Evolutionary conservation across 2,329 filamentous ascomycete genomes (phyloP), one percentile per base, ranked within the genome.

Genomic region (Torrubiella hemipterigena): DNA sequence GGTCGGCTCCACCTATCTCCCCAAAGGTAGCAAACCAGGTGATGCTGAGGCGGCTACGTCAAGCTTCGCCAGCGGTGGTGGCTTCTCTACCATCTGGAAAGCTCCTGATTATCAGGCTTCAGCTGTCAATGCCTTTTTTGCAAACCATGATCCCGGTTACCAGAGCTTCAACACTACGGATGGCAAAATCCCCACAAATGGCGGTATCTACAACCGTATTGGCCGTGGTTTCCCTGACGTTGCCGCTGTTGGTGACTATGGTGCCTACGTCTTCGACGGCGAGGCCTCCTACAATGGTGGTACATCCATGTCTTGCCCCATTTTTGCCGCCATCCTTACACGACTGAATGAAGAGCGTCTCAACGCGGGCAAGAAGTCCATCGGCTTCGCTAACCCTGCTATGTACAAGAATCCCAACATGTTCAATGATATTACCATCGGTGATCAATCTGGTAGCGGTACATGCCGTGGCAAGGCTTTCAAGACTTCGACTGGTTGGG

Each of bases 1-100:
- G 5, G 64, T 69, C 4, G 66, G 66, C 22, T 64, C 64, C 10
- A 69, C 66, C 0, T 53, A 63, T 43, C 51, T 69, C 19, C 44
- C 48, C 23, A 50, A 51, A 27, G 53, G 52, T n/a, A 54, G 53
- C 6, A 54, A 56, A 2, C 49, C 60, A 52, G 34, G 61, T 61
- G 15, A 63, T 59, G 41, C 54, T 62, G 42, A 68, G 44, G 45
- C 58, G 49, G 6, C 61, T 61, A 47, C 57, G 52, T 38, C 58
- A 50, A n/a, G 59, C 56, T 67, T 67, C 47, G 22, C 22, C 6
- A n/a, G 12, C 5, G 22, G 22, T 11, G 22, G 22, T 24, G 22
- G 22, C 10, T 24, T 58, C 54, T 40, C 38, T 35, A 64, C 67
- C 41, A 52, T 63, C 35, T 67, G 65, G 31, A 40, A 50, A 3